Percentiles rank a stretch among this genome's conserved stretches.
Evolutionary conservation across 176 grass and related monocot species (phyloP).

Genomic region (Secale cereale): DNA sequence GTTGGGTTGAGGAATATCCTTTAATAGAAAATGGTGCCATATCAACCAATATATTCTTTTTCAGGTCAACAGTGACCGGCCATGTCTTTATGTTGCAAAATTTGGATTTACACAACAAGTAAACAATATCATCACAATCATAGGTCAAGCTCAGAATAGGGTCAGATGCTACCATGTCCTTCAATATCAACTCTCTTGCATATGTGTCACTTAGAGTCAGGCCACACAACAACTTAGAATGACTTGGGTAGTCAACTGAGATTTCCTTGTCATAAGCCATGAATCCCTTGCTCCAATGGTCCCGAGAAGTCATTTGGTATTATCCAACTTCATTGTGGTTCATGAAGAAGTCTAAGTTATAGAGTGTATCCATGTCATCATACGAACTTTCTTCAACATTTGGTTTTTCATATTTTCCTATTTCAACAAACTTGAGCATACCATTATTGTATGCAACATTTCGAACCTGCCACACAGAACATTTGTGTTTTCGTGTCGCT

Average conservation of each 20-base stretch:
- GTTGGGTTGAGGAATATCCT: background rate
- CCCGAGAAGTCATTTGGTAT: background rate
- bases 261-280: no score
- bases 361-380: background rate
- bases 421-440: background rate
- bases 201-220: background rate
- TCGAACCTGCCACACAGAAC: no score
- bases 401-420: background rate
- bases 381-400: background rate
- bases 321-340: background rate
- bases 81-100: no score
- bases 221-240: no score
- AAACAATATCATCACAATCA: background rate
- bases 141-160: background rate
- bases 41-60: no score
- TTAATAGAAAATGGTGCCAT: background rate
- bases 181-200: background rate
- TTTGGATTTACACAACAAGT: background rate
- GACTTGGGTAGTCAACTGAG: background rate
- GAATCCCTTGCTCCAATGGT: no score
- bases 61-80: no score
- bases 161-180: background rate
- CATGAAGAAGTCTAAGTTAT: background rate
- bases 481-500: no score
- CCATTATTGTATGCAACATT: background rate